These are phyloP conservation scores for Phaeodactylum tricornutum DNA, from an alignment of 108 stramenopile genomes.

Conservation along the genomic window DNA sequence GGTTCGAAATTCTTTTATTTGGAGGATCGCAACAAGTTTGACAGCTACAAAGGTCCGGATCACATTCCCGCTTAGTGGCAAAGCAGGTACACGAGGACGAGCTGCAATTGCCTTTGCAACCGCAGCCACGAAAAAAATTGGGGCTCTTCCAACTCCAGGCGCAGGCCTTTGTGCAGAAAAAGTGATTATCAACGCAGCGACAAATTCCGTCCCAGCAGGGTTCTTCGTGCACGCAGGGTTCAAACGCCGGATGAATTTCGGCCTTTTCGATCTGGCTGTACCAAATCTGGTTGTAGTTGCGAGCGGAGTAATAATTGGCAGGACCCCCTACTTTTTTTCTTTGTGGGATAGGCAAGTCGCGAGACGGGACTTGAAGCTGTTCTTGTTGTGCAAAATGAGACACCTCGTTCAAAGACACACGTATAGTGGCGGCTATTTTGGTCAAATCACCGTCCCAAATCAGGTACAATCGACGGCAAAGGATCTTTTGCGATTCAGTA, in stretches of 20 bases:
- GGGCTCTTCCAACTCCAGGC: constrained; percentile 37
- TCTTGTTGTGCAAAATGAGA: neutral
- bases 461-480: constrained; percentile 5
- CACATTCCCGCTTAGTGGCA: constrained; percentile 71
- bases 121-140: constrained; percentile 73
- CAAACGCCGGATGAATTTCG: constrained; percentile 1
- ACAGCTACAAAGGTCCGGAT: constrained; percentile 79
- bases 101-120: constrained; percentile 39
- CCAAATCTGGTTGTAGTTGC: constrained; percentile 7
- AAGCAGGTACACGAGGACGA: constrained; percentile 59
- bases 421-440: neutral
- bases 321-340: neutral
- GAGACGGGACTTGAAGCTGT: neutral
- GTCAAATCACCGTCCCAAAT: constrained; percentile 5
- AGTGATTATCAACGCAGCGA: constrained; percentile 45
- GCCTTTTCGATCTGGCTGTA: neutral
- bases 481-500: constrained; percentile 5
- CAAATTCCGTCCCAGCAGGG: constrained; percentile 58
- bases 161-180: constrained; percentile 76
- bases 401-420: neutral
- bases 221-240: constrained; percentile 57
- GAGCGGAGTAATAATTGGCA: constrained; percentile 5
- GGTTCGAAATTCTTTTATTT: constrained; percentile 10
- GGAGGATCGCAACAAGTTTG: constrained; percentile 54
- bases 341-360: neutral